Evolutionary conservation across 2,329 filamentous ascomycete species (phyloP), one percentile per base, ranked within the genome.

Genomic region (Celoporthe dispersa): DNA sequence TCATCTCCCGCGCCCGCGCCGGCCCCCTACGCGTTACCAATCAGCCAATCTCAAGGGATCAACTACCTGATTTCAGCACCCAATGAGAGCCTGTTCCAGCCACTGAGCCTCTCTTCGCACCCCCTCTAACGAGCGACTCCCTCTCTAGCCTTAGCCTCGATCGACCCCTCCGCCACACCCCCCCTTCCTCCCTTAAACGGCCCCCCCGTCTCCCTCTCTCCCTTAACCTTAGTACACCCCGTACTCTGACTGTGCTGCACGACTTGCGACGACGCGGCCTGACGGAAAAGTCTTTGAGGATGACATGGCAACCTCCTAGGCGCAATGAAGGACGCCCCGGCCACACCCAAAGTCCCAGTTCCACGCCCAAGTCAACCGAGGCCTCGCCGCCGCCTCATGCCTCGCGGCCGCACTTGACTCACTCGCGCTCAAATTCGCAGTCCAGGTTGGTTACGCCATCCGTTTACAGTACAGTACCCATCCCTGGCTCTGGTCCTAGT

Each of bases 241-340:
- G 37, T 67, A 55, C 63, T 48, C 35, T 59, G 44, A 28, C 68
- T 61, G 68, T 66, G 48, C 35, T 51, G 68, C 53, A 37, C 68
- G 65, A 66, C 65, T 41, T 41, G 48, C 55, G 68, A 60, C 68
- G 68, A 60, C 68, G 62, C 62, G 63, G 39, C 60, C 63, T 44
- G 63, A 53, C 68, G n/a, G 16, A 60, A 57, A 66, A 51, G 44
- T 48, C 57, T 62, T 59, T 55, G 44, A 70, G 70, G 69, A 71
- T 71, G 70, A 69, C 70, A 71, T 71, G 70, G 70, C 67, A 69
- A 67, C 64, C 67, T 64, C 68, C 70, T 41, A 71, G 60, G 70
- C 70, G 68, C 70, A 71, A 71, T 71, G 70, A 71, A 67, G 65
- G 65, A 39, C 65, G 57, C 55, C 55, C 55, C 31, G 61, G 65